These are phyloP conservation scores for Aegilops longissima DNA, from an alignment of 176 grass and related monocot species.

Conservation along the genomic window DNA sequence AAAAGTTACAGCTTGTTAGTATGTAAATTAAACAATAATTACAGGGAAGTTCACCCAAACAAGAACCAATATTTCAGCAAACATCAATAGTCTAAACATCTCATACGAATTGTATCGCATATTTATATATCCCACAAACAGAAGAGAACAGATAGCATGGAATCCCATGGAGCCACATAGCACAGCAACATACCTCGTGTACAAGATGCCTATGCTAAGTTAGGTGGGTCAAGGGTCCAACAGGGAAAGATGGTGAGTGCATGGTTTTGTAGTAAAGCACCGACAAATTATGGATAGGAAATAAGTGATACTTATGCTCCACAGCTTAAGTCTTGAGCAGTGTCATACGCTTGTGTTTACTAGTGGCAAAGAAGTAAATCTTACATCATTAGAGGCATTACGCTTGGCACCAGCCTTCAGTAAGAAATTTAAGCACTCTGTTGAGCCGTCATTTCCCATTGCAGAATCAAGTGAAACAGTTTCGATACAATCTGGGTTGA, in stretches of 20 bases:
- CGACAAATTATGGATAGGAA: neutral
- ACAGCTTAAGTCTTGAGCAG: neutral
- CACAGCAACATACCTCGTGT: neutral
- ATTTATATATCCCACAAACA: neutral
- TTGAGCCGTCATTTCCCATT: conserved; percentile 18
- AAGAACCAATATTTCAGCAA: neutral
- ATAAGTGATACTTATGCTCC: neutral
- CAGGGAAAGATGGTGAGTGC: neutral
- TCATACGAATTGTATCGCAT: neutral
- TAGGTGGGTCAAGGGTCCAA: neutral
- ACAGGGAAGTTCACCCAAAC: neutral
- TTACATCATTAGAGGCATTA: conserved; percentile 18
- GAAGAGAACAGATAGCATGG: neutral
- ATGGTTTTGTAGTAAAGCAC: neutral
- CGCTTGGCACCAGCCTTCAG: neutral
- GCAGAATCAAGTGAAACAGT: conserved; percentile 1
- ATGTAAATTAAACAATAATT: neutral
- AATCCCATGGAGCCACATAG: neutral
- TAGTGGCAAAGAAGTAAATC: conserved; percentile 4
- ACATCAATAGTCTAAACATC: neutral
- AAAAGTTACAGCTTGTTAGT: neutral
- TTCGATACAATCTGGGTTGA: conserved; percentile 28
- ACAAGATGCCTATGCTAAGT: conserved; percentile 3
- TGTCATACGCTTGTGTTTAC: neutral
- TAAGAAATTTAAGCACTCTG: conserved; percentile 32